Conservation (phyloP, 345 rosid species). For the Barbarea vulgaris region DNA sequence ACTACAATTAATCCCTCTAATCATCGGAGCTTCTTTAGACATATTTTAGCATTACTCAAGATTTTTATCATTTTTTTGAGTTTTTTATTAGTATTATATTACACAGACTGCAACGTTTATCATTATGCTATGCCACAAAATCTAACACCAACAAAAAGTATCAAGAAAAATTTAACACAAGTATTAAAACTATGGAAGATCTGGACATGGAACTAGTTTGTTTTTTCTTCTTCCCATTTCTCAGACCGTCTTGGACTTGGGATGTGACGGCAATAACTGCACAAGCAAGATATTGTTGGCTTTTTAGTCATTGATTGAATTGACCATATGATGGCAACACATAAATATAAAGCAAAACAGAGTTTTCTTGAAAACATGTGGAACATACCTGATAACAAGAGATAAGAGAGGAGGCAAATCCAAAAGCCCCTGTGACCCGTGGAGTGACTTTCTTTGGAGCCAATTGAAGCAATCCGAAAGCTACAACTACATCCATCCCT, state of each 20-base stretch:
- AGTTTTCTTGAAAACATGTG: neutral
- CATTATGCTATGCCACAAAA: neutral
- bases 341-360: neutral
- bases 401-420: conserved; percentile 77
- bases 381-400: conserved; percentile 72
- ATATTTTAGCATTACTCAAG: neutral
- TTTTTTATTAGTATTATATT: neutral
- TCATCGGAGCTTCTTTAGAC: no score
- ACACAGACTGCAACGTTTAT: neutral
- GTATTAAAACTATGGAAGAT: neutral
- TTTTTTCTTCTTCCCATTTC: neutral
- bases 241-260: conserved; percentile 30
- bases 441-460: conserved; percentile 94
- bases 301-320: neutral
- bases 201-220: neutral
- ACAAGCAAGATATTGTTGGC: neutral
- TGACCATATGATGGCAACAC: neutral
- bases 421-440: conserved; percentile 88
- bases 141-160: neutral
- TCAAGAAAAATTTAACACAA: neutral
- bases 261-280: conserved; percentile 39
- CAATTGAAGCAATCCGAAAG: conserved; percentile 84
- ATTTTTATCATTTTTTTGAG: neutral
- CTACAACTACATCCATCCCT: conserved; percentile 82
- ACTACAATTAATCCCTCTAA: no score